Evolutionary conservation across 2,329 filamentous ascomycete species (phyloP).

Genomic region (Fusarium chuoi): DNA sequence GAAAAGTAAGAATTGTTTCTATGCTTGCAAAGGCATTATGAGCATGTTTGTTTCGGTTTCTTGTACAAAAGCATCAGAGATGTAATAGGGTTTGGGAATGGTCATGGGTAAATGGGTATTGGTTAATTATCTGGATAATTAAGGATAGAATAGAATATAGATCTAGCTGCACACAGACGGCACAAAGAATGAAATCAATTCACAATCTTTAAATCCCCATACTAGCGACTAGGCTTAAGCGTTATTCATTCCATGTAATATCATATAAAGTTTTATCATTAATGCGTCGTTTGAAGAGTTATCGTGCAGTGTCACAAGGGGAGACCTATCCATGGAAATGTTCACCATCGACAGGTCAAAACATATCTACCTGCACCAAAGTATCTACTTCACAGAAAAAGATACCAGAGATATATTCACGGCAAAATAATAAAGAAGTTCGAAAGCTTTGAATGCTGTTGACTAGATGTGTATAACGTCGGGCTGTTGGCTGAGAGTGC

Average conservation of each 20-base stretch:
- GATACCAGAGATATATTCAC: too few relatives aligned
- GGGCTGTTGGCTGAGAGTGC: not conserved
- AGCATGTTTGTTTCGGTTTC: not conserved
- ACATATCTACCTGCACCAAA: not conserved
- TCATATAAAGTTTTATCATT: not conserved
- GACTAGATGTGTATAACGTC: not conserved
- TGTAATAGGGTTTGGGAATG: not conserved
- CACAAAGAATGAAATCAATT: not conserved
- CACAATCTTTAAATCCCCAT: not conserved
- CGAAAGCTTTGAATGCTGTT: not conserved
- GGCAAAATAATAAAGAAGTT: not conserved
- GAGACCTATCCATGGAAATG: not conserved
- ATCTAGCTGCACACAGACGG: not conserved
- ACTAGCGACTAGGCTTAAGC: not conserved
- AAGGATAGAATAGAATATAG: not conserved
- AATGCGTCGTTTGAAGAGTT: not conserved
- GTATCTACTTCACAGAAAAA: not conserved
- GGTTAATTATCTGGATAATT: not conserved
- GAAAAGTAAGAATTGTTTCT: slow-evolving; percentile 3
- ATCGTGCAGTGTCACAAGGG: not conserved
- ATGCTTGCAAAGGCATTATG: not conserved
- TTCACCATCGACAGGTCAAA: not conserved
- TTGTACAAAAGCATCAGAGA: slow-evolving; percentile 12
- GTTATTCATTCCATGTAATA: rapidly evolving
- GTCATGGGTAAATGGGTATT: not conserved